These are phyloP conservation scores for Leishmania mexicana DNA, from an alignment of 208 protist genomes.

Conservation along the genomic window DNA sequence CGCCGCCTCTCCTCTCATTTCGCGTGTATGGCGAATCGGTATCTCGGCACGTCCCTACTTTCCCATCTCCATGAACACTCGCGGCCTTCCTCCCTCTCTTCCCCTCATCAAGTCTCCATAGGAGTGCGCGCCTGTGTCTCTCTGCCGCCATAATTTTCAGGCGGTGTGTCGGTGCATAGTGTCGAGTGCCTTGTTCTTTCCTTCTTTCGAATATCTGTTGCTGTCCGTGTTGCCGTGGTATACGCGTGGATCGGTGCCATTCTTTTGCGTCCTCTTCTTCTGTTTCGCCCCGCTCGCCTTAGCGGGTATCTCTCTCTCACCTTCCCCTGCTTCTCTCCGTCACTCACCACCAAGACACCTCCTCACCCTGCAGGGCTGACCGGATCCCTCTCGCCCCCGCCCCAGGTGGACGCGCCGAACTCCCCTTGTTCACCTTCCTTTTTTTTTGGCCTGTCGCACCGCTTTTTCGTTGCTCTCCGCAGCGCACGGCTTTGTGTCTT, in stretches of 20 bases:
- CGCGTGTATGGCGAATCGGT: neutral
- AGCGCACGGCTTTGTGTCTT: too few relatives aligned
- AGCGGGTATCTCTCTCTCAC: neutral
- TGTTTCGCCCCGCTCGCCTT: too few relatives aligned
- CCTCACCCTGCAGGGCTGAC: neutral
- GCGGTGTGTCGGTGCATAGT: neutral
- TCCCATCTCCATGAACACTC: neutral
- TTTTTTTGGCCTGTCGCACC: neutral
- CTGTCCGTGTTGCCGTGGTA: neutral
- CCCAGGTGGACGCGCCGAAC: neutral
- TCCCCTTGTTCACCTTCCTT: neutral
- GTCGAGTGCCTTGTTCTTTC: neutral
- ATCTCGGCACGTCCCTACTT: too few relatives aligned
- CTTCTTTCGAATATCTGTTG: neutral
- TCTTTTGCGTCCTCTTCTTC: too few relatives aligned
- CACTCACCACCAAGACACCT: neutral
- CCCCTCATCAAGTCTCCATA: neutral
- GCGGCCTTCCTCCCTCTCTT: neutral
- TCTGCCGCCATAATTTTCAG: neutral
- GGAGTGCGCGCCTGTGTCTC: conserved; percentile 4
- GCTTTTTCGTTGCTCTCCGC: neutral
- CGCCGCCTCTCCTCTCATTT: neutral
- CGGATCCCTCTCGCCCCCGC: neutral
- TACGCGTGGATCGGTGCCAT: neutral
- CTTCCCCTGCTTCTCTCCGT: neutral